Evolutionary conservation across 768 basidiomycete genomes (phyloP), one percentile per base, ranked within the genome.

Genomic region (Boletus fagicola): DNA sequence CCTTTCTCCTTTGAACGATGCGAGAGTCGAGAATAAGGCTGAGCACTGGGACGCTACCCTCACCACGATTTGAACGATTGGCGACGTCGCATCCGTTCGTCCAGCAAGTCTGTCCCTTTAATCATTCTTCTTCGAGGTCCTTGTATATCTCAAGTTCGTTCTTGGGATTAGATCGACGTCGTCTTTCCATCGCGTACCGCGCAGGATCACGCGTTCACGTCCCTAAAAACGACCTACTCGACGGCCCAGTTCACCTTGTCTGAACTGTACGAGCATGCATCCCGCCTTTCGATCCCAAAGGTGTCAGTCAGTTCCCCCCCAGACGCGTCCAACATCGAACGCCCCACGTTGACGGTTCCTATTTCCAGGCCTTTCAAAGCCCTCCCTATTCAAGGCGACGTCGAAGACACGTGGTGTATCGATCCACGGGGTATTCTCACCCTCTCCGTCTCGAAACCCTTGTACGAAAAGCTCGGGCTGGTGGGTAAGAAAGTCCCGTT

Each of bases 351-450:
- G 50, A 57, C 31, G 4, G 4, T 15, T 28, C n/a, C 24, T 36
- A 33, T 33, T 40, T 36, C 38, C 47, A 83, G 81, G 30, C 61
- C 65, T 5, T 61, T 81, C 42, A 70, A 76, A 31, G 72, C 77
- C 39, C 56, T 81, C 30, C 65, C 68, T 10, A 46, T 68, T 56
- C 56, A 65, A 4, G 61, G 70, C 26, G 64, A 66, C 26, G 61
- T 66, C 6, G 80, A 84, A 31, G 87, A 88, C 58, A 77, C 77
- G 2, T 91, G 90, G 89, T 87, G 85, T 63, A 75, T 89, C 54
- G 87, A 90, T 63, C 75, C 78, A 3, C 80, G 85, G 18, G 84
- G 85, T 4, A 61, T 83, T 44, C 69, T 90, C 57, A 84, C 84
- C 0, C 67, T 89, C 20, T 81, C 75, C 26, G 75, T 85, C 6